Evolutionary conservation across 176 grass and related monocot genomes (phyloP).

Genomic region (Avena insularis): DNA sequence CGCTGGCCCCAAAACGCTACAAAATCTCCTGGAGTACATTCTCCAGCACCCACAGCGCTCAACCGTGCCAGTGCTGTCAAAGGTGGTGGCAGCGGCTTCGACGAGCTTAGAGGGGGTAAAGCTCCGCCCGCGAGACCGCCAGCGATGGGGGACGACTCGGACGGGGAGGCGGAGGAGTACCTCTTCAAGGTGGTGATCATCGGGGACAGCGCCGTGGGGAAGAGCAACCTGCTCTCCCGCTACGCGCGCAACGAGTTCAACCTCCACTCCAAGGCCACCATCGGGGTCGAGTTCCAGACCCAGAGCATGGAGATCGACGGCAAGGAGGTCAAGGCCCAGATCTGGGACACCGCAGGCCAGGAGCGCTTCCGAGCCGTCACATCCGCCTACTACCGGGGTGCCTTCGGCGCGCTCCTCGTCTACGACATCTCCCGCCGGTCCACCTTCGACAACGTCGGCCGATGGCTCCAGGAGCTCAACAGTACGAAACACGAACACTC

Average conservation of each 20-base stretch:
- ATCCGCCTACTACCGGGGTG: constrained; percentile 67
- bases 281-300: constrained; percentile 79
- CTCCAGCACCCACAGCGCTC: background rate
- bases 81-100: background rate
- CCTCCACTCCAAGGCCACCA: constrained; percentile 76
- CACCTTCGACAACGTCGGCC: constrained; percentile 66
- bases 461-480: constrained; percentile 71
- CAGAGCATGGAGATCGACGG: constrained; percentile 73
- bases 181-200: constrained; percentile 80
- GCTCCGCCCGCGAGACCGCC: background rate
- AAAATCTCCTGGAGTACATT: constrained; percentile 32
- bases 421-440: constrained; percentile 66
- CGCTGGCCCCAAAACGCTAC: background rate
- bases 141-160: constrained; percentile 58
- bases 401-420: constrained; percentile 70
- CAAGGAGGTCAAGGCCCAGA: constrained; percentile 96
- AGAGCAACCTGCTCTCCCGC: constrained; percentile 67
- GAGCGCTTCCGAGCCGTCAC: constrained; percentile 82
- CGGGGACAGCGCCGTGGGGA: constrained; percentile 72
- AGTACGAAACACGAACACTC: constrained; percentile 21
- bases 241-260: constrained; percentile 79
- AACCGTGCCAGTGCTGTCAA: background rate
- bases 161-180: constrained; percentile 71
- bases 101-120: background rate
- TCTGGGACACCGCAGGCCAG: constrained; percentile 97